Percentiles rank a stretch among this genome's conserved stretches.
Conservation (phyloP, 768 basidiomycete genomes). For the Lepiota subincarnata region DNA sequence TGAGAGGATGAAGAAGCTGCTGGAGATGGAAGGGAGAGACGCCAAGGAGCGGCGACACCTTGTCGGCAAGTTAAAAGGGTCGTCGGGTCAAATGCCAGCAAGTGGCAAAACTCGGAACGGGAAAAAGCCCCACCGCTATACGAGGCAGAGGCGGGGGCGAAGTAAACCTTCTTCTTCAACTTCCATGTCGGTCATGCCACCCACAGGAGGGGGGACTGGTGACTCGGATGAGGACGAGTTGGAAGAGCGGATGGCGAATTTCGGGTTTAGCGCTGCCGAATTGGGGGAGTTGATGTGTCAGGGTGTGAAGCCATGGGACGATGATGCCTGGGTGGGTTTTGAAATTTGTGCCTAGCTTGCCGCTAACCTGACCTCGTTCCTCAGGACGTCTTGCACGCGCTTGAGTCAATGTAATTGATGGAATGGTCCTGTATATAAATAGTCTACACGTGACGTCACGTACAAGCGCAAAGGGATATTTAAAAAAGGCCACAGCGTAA, state of each 20-base stretch:
- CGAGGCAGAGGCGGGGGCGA: neutral
- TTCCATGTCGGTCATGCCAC: no score
- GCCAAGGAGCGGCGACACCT: constrained; percentile 10
- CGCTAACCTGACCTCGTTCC: neutral
- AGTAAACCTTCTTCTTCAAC: no score
- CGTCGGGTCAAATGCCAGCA: neutral
- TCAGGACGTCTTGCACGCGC: constrained; percentile 5
- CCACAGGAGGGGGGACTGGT: no score
- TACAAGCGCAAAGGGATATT: no score
- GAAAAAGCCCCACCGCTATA: neutral
- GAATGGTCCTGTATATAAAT: neutral
- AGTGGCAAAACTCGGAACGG: neutral
- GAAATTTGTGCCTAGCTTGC: neutral
- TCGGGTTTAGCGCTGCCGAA: neutral
- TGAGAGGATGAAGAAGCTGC: constrained; percentile 24
- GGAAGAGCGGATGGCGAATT: neutral
- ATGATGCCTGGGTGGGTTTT: constrained; percentile 4
- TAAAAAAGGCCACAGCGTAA: no score
- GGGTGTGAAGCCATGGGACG: constrained; percentile 8
- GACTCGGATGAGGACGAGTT: neutral
- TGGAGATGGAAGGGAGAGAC: constrained; percentile 22
- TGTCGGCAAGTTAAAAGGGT: neutral
- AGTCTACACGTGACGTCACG: neutral
- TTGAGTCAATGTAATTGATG: neutral
- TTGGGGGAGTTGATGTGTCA: constrained; percentile 2